These are phyloP conservation scores for Aspergillus ustus DNA, from an alignment of 2,329 filamentous ascomycete genomes.

Conservation along the genomic window DNA sequence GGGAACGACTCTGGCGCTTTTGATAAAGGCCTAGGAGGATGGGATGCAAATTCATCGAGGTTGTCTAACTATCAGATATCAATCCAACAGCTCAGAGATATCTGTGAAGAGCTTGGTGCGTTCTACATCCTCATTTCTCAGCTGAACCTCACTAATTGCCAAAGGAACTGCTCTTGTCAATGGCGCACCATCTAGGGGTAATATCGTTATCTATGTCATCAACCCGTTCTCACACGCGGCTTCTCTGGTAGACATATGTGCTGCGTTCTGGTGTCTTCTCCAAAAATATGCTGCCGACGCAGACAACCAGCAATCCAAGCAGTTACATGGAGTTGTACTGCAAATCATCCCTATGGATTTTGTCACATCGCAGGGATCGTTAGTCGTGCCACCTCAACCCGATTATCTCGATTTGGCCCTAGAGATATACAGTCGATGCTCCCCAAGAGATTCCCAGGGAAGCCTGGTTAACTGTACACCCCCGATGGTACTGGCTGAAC, in stretches of 20 bases:
- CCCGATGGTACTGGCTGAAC: conserved; percentile 58
- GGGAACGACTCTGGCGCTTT: conserved; percentile 48
- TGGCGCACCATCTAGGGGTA: conserved; percentile 40
- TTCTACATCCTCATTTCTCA: not conserved
- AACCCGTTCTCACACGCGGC: conserved; percentile 57
- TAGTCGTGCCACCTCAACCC: conserved; percentile 56
- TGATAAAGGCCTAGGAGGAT: conserved; percentile 43
- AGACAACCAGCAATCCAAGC: conserved; percentile 35
- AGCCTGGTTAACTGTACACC: conserved; percentile 54
- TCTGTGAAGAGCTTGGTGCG: conserved; percentile 46
- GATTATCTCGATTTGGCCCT: conserved; percentile 57
- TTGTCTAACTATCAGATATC: conserved; percentile 35
- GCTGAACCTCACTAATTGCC: conserved; percentile 20
- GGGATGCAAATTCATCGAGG: conserved; percentile 36
- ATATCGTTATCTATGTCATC: conserved; percentile 63
- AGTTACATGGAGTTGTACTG: conserved; percentile 56
- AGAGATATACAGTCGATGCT: conserved; percentile 63
- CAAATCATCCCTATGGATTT: conserved; percentile 63
- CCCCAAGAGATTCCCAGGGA: conserved; percentile 45
- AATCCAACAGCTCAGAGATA: conserved; percentile 39
- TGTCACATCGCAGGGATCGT: conserved; percentile 55
- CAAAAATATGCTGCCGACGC: conserved; percentile 55
- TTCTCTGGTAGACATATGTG: conserved; percentile 57
- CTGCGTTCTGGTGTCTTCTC: conserved; percentile 61
- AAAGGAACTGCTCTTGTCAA: conserved; percentile 43